Evolutionary conservation across 2,329 filamentous ascomycete species (phyloP), one percentile per base, ranked within the genome.

Genomic region (Fusarium agapanthi): DNA sequence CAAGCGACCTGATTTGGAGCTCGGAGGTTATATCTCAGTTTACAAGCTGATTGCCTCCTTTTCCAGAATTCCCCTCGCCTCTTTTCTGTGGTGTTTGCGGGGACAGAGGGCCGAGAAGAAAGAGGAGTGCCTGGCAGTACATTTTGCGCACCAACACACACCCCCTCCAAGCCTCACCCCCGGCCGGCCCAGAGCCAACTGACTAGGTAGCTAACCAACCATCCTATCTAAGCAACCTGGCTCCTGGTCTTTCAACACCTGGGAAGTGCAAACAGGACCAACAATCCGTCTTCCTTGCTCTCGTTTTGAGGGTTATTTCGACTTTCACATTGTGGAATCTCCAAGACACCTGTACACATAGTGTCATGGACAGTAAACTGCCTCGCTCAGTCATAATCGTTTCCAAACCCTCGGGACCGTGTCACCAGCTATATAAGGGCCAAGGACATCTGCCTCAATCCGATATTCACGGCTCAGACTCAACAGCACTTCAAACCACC

Each of bases 351-450:
- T 76, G 74, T 71, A 67, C 67, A 73, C 76, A 75, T 67, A 76
- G 67, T 75, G 73, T 62, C 69, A 77, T 77, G 75, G 75, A 77
- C 67, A 71, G 65, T 65, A 77, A 75, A 77, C 76, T 72, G 71
- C 69, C 76, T 77, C 63, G 69, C 54, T 75, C 74, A 69, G 35
- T 67, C 67, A 69, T 41, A 69, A 57, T 71, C 58, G 62, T 67
- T 66, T 58, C 76, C 76, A 72, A 63, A 68, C 61, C 62, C 74
- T 75, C 72, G 75, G 76, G 67, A 64, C 71, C 66, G 73, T 76
- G 54, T 76, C 73, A 73, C 73, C 73, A 66, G 67, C 68, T 78
- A 78, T 78, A 78, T 78, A 78, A 78, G 62, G 71, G 63, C 63
- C 58, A 73, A 60, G 47, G 56, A 34, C 62, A 62, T 71, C 69